Evolutionary conservation across 345 rosid genomes (phyloP).

Genomic region (Clausena lansium): DNA sequence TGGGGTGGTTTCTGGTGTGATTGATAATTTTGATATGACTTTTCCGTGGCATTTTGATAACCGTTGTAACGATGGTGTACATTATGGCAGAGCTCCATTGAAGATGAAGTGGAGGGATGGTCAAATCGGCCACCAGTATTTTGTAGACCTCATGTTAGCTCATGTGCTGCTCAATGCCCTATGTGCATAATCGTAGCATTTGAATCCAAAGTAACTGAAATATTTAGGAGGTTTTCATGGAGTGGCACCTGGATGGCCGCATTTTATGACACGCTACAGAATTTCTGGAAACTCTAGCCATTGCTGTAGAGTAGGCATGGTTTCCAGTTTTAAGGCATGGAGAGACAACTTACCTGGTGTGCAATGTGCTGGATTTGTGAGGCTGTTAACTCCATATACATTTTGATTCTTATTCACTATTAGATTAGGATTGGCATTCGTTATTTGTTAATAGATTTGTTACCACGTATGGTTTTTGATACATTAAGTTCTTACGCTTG

Average conservation of each 20-base stretch:
- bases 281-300: conserved; percentile 2
- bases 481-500: conserved; percentile 1
- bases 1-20: conserved; percentile 60
- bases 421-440: conserved; percentile 24
- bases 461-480: background rate
- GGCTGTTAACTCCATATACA: background rate
- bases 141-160: conserved; percentile 90
- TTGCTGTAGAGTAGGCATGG: background rate
- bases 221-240: background rate
- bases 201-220: background rate
- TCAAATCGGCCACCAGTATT: conserved; percentile 91
- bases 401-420: conserved; percentile 2
- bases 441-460: conserved; percentile 26
- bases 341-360: conserved; percentile 9
- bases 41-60: conserved; percentile 95
- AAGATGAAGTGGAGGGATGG: conserved; percentile 93
- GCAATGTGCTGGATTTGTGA: background rate
- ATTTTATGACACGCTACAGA: conserved; percentile 5
- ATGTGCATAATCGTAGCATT: conserved; percentile 42
- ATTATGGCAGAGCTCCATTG: conserved; percentile 83
- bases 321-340: background rate
- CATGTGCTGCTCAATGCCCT: conserved; percentile 79
- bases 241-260: conserved; percentile 2
- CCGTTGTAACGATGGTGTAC: conserved; percentile 88
- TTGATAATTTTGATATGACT: conserved; percentile 89